Conservation (phyloP, 768 basidiomycete genomes). For the Mycena kentingensis region DNA sequence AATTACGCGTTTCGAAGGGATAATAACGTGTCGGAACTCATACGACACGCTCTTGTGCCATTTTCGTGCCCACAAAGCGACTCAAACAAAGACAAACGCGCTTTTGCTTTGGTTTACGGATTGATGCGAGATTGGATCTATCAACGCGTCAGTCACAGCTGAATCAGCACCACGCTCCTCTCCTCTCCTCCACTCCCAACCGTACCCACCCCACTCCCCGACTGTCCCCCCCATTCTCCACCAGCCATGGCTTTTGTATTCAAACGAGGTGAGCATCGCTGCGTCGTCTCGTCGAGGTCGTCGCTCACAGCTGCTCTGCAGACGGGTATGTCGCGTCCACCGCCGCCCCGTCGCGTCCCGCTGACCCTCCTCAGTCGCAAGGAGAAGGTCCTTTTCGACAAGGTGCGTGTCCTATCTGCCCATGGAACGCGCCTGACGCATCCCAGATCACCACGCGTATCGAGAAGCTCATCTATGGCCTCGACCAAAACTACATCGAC, state of each 20-base stretch:
- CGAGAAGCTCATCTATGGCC: slow-evolving; percentile 92
- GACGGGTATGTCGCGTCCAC: slow-evolving; percentile 46
- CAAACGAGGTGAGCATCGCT: slow-evolving; percentile 15
- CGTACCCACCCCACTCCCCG: too few relatives aligned
- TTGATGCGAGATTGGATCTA: too few relatives aligned
- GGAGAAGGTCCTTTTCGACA: slow-evolving; percentile 93
- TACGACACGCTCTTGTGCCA: too few relatives aligned
- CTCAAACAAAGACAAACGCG: too few relatives aligned
- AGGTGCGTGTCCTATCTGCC: slow-evolving; percentile 50
- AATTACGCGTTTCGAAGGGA: too few relatives aligned
- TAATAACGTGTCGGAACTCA: too few relatives aligned
- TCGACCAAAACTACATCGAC: slow-evolving; percentile 89
- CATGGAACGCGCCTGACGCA: slow-evolving; percentile 20
- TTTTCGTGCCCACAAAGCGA: too few relatives aligned
- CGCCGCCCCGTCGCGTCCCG: slow-evolving; percentile 33
- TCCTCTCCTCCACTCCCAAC: too few relatives aligned
- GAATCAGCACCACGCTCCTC: too few relatives aligned
- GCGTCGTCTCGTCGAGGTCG: neutral
- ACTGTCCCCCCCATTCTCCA: neutral
- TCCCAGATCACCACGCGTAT: slow-evolving; percentile 82
- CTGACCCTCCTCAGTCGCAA: slow-evolving; percentile 58
- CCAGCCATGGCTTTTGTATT: slow-evolving; percentile 23
- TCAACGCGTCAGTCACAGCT: too few relatives aligned
- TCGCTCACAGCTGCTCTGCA: slow-evolving; percentile 26
- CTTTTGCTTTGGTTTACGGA: too few relatives aligned